Conservation (phyloP, 2,329 filamentous ascomycete species). For the Claviceps sp. region DNA sequence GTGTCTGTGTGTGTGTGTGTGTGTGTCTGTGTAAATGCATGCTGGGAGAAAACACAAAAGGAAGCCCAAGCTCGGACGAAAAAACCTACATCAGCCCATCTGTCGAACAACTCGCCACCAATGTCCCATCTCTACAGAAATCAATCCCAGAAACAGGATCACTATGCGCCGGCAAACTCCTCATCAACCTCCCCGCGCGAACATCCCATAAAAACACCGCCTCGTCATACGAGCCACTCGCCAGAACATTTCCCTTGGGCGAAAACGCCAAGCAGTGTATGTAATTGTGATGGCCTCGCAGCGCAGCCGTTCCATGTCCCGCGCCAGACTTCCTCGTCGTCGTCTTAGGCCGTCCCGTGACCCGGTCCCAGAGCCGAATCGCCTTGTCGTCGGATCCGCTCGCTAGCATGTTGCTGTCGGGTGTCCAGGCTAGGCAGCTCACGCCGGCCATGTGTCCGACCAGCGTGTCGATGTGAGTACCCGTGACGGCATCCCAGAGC, state of each 20-base stretch:
- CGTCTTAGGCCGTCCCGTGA: constrained; percentile 42
- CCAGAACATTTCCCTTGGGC: constrained; percentile 96
- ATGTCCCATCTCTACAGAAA: constrained; percentile 80
- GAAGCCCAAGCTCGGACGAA: too few species aligned
- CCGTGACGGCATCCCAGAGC: constrained; percentile 73
- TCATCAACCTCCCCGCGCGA: constrained; percentile 73
- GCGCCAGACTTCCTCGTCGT: constrained; percentile 25
- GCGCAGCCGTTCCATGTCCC: constrained; percentile 34
- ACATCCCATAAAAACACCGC: constrained; percentile 97
- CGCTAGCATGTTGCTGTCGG: constrained; percentile 74
- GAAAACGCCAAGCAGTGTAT: constrained; percentile 89
- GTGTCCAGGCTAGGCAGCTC: constrained; percentile 86
- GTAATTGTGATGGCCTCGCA: constrained; percentile 90
- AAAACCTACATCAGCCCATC: constrained; percentile 68
- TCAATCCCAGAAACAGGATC: constrained; percentile 91
- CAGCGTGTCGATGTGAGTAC: constrained; percentile 71
- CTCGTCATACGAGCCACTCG: constrained; percentile 91
- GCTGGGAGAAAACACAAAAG: not conserved
- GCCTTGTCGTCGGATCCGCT: constrained; percentile 93
- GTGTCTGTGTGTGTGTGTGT: not conserved
- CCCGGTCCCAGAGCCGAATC: constrained; percentile 79
- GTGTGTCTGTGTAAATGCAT: not conserved
- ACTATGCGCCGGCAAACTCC: constrained; percentile 82
- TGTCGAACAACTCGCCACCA: constrained; percentile 82
- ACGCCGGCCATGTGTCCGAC: constrained; percentile 90